Percentiles rank a stretch among this genome's conserved stretches.
phyloP scores from a whole-genome alignment of 2,329 filamentous ascomycete genomes.

The Lachnellula suecica region DNA sequence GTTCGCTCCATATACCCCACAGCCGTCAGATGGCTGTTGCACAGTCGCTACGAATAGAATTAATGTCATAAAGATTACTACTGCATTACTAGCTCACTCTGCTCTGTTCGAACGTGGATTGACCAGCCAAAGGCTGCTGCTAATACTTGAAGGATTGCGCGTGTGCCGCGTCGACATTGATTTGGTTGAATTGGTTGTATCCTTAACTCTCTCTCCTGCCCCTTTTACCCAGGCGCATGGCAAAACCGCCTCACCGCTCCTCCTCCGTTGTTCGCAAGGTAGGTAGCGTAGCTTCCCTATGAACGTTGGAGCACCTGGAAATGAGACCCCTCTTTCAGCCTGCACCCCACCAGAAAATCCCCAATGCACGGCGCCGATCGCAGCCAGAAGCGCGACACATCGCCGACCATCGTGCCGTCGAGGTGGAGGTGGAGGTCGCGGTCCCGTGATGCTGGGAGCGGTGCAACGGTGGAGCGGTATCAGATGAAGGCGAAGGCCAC shows the following conservation, averaged over 20 bases:
- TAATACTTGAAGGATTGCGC: background rate
- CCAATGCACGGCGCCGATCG: constrained; percentile 4
- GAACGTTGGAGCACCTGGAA: background rate
- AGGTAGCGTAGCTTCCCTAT: background rate
- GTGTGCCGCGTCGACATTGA: background rate
- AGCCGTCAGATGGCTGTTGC: constrained; percentile 15
- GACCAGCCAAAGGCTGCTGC: background rate
- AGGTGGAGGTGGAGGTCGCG: background rate
- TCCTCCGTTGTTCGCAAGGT: background rate
- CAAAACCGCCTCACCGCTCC: background rate
- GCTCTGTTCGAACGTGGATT: background rate
- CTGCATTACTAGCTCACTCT: background rate
- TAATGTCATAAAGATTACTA: constrained; percentile 8
- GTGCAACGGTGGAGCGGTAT: background rate
- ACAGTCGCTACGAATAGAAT: constrained; percentile 21
- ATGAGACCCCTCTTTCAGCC: background rate
- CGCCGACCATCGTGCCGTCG: background rate
- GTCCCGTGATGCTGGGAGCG: constrained; percentile 3
- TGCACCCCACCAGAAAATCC: background rate
- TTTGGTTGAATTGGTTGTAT: background rate
- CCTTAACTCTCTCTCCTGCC: background rate
- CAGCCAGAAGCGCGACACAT: constrained; percentile 1
- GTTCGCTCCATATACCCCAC: constrained; percentile 22
- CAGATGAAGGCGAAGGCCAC: background rate
- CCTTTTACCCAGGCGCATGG: background rate